These are phyloP conservation scores for Penicillium sp. DNA, from an alignment of 2,329 filamentous ascomycete species.

Conservation along the genomic window DNA sequence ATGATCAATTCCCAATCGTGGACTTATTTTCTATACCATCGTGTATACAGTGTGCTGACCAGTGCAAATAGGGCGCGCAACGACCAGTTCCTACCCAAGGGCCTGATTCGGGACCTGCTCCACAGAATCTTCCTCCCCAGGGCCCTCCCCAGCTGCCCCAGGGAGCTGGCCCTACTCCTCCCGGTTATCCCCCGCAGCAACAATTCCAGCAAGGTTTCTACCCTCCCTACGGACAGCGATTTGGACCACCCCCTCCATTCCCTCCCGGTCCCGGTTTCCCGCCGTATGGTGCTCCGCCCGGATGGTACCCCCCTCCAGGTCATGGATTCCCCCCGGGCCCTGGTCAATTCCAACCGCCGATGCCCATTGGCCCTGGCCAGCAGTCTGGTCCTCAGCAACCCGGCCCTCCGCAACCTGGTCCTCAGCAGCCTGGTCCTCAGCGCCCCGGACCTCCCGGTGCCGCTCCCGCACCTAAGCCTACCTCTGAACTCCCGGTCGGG, in stretches of 20 bases:
- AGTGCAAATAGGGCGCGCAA: conserved; percentile 42
- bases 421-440: conserved; percentile 35
- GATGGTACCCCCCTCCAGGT: conserved; percentile 74
- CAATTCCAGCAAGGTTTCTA: conserved; percentile 46
- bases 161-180: conserved; percentile 35
- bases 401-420: conserved; percentile 18
- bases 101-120: conserved; percentile 18
- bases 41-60: conserved; percentile 21
- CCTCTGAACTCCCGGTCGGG: conserved; percentile 46
- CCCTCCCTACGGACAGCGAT: conserved; percentile 48
- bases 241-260: conserved; percentile 50
- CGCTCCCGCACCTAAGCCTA: conserved; percentile 36
- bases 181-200: conserved; percentile 44
- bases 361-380: conserved; percentile 57
- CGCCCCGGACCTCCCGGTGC: conserved; percentile 33
- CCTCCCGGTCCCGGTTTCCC: conserved; percentile 65
- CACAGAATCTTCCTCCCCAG: conserved; percentile 39
- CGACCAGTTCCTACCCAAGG: conserved; percentile 38
- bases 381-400: conserved; percentile 40
- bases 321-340: conserved; percentile 71
- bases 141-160: conserved; percentile 50
- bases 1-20: conserved; percentile 47
- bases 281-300: conserved; percentile 71
- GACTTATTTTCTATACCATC: conserved; percentile 1
- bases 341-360: conserved; percentile 62